A percentile compares a stretch with the other conserved stretches of the same genome.
Evolutionary conservation across 2,329 filamentous ascomycete species (phyloP).

Genomic region (Herpotrichia juniperi): DNA sequence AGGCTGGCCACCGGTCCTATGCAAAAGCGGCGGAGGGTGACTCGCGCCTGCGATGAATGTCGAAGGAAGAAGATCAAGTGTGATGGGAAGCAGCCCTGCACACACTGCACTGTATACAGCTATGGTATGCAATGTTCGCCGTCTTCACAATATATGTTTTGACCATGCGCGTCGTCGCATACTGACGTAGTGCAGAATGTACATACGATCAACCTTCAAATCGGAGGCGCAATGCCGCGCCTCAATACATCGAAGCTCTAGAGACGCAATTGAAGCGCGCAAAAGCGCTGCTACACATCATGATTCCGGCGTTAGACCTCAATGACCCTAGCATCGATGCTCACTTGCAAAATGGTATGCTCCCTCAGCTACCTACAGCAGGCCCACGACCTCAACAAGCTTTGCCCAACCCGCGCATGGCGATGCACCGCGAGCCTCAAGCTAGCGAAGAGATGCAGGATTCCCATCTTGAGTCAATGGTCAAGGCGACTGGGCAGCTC

Average conservation of each 20-base stretch:
- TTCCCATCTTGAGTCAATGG: constrained; percentile 89
- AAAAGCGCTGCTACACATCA: constrained; percentile 77
- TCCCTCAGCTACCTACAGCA: constrained; percentile 47
- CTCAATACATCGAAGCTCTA: constrained; percentile 90
- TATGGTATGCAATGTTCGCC: constrained; percentile 69
- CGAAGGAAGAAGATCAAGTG: constrained; percentile 61
- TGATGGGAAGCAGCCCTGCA: constrained; percentile 64
- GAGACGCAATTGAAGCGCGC: constrained; percentile 83
- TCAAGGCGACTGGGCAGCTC: constrained; percentile 86
- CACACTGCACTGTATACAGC: constrained; percentile 96
- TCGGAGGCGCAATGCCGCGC: constrained; percentile 84
- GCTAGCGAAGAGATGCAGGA: constrained; percentile 48
- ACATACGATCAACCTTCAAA: constrained; percentile 97
- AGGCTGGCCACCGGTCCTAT: constrained; percentile 39
- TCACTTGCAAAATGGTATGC: constrained; percentile 70
- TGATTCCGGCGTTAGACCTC: constrained; percentile 83
- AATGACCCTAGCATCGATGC: constrained; percentile 84
- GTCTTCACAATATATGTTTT: background rate
- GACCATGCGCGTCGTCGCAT: constrained; percentile 7
- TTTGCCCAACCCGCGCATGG: constrained; percentile 26
- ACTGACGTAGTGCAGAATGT: constrained; percentile 67
- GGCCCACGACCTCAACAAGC: constrained; percentile 27
- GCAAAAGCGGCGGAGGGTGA: constrained; percentile 52
- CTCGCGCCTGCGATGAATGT: constrained; percentile 51
- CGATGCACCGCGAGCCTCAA: constrained; percentile 22